These are phyloP conservation scores for Ilyonectria sp. DNA, from an alignment of 2,329 filamentous ascomycete genomes.

Conservation along the genomic window DNA sequence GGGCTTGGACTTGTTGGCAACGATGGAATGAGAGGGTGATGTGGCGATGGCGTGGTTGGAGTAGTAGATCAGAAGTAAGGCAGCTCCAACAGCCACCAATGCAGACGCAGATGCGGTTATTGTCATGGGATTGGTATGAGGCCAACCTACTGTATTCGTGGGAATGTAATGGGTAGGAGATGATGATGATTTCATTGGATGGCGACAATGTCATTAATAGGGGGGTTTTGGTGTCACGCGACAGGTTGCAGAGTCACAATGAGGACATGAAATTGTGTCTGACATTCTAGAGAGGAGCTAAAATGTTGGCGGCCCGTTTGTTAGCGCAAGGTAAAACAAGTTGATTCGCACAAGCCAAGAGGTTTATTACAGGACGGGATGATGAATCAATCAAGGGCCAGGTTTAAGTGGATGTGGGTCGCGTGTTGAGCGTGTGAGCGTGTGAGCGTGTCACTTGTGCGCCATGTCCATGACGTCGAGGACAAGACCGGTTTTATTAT, in stretches of 20 bases:
- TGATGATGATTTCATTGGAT: not conserved
- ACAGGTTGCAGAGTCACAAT: not conserved
- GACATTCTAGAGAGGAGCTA: not conserved
- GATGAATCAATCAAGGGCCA: not conserved
- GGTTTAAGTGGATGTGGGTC: slow-evolving; percentile 1
- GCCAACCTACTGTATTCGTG: not conserved
- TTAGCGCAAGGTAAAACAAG: not conserved
- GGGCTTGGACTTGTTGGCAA: not conserved
- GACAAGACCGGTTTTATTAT: not conserved
- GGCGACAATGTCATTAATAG: not conserved
- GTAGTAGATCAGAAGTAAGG: not conserved
- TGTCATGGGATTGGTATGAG: not conserved
- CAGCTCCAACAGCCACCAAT: not conserved
- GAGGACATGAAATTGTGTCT: not conserved
- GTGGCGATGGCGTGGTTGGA: slow-evolving; percentile 5
- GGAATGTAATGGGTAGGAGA: not conserved
- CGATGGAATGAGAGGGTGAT: slow-evolving; percentile 9
- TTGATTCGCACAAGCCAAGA: slow-evolving; percentile 7
- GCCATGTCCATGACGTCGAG: slow-evolving; percentile 7
- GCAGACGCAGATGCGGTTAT: not conserved
- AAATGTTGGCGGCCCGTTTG: not conserved
- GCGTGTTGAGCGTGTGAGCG: not conserved
- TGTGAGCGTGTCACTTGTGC: not conserved
- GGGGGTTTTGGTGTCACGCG: not conserved
- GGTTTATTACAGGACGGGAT: not conserved